Conservation (phyloP, 768 basidiomycete genomes). For the Lactarius akahatsu region DNA sequence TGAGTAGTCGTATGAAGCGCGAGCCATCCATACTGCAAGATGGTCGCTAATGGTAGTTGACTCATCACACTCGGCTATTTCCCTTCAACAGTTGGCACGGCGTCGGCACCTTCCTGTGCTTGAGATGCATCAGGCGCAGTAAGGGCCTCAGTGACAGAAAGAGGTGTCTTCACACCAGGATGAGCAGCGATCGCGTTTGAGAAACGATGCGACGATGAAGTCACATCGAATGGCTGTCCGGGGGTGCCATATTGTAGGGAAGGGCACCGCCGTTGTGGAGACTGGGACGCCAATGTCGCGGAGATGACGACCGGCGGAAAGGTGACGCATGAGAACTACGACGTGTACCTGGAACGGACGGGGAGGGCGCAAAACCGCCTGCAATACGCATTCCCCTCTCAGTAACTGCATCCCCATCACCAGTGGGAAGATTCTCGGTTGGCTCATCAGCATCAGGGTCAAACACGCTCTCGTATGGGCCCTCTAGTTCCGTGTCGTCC, state of each 20-base stretch:
- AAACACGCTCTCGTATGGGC: constrained; percentile 30
- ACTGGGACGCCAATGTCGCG: constrained; percentile 22
- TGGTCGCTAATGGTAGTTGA: constrained; percentile 79
- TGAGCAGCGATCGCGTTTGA: constrained; percentile 75
- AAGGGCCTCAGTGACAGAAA: constrained; percentile 77
- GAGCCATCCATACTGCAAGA: constrained; percentile 86
- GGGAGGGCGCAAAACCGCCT: background rate
- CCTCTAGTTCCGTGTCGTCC: constrained; percentile 43
- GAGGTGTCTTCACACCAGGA: constrained; percentile 74
- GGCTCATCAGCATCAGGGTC: constrained; percentile 37
- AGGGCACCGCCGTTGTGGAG: constrained; percentile 19
- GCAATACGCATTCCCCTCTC: constrained; percentile 17
- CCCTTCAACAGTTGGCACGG: constrained; percentile 44
- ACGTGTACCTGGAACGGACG: constrained; percentile 21
- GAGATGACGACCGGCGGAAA: constrained; percentile 29
- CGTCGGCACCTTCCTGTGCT: constrained; percentile 36
- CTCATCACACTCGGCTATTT: constrained; percentile 66
- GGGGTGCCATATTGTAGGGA: constrained; percentile 27
- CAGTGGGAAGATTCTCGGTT: constrained; percentile 27
- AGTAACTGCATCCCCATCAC: constrained; percentile 6
- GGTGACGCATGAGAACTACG: constrained; percentile 12
- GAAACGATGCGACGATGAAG: constrained; percentile 49
- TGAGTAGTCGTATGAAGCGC: constrained; percentile 89
- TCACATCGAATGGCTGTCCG: constrained; percentile 34
- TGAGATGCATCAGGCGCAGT: constrained; percentile 39